Conservation (phyloP, 306 rosid species). For the Mimosa bimucronata region DNA sequence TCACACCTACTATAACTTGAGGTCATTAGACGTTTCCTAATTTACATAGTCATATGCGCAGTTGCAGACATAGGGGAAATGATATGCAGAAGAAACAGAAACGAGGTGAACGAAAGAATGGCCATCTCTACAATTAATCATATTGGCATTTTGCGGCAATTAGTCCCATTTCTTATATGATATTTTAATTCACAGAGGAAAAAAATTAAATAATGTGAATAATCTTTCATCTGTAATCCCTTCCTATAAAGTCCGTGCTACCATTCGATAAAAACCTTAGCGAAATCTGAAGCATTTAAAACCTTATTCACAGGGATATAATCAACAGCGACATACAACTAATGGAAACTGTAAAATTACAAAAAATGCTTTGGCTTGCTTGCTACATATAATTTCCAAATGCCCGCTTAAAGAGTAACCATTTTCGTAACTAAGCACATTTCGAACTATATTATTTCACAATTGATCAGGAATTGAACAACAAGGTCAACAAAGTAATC, state of each 20-base stretch:
- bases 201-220: neutral
- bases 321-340: too few species aligned
- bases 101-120: too few species aligned
- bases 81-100: too few species aligned
- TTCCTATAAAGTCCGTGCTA: neutral
- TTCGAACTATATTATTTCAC: neutral
- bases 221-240: neutral
- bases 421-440: neutral
- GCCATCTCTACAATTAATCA: too few species aligned
- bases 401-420: neutral
- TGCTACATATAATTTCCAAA: too few species aligned
- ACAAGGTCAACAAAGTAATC: too few species aligned
- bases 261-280: neutral
- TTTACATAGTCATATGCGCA: neutral
- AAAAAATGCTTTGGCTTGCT: too few species aligned
- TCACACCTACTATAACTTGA: neutral
- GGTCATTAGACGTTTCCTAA: neutral
- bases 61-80: too few species aligned
- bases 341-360: too few species aligned
- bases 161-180: too few species aligned
- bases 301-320: neutral
- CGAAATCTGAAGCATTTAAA: neutral
- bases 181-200: too few species aligned
- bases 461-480: neutral
- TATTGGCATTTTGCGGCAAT: too few species aligned